Evolutionary conservation across 139 green algal species (phyloP).

Genomic region (Chlamydomonas applanata): DNA sequence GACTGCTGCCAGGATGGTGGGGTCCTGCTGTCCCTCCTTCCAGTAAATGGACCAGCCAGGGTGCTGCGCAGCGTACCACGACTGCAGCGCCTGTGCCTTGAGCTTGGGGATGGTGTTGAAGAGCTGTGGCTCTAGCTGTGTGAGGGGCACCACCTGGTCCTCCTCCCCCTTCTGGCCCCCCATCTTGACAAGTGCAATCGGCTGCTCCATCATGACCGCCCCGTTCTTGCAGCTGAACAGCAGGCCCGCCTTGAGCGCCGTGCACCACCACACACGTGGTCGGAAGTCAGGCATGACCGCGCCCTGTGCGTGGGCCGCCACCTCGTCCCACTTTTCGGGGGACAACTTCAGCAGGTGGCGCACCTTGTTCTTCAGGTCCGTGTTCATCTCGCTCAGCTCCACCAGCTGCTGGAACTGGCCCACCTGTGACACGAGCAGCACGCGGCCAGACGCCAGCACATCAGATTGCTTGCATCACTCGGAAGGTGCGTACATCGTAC

Average conservation of each 20-base stretch:
- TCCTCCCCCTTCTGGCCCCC: conserved; percentile 1
- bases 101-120: conserved; percentile 49
- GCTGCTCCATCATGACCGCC: conserved; percentile 47
- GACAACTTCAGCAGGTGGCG: conserved; percentile 63
- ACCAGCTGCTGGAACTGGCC: conserved; percentile 61
- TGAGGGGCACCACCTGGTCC: conserved; percentile 22
- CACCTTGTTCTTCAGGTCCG: conserved; percentile 71
- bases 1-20: not conserved
- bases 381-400: conserved; percentile 61
- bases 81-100: conserved; percentile 47
- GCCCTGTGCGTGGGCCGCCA: conserved; percentile 42
- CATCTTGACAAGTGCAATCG: conserved; percentile 33
- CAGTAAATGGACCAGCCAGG: conserved; percentile 56
- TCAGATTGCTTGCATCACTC: too few species aligned
- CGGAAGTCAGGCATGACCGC: conserved; percentile 61
- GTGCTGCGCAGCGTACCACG: conserved; percentile 51
- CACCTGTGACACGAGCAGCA: conserved; percentile 39
- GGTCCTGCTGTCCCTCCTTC: conserved; percentile 27
- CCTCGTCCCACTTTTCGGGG: conserved; percentile 66
- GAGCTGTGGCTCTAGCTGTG: conserved; percentile 25
- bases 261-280: conserved; percentile 53
- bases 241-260: conserved; percentile 33
- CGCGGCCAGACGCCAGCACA: conserved; percentile 23
- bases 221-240: conserved; percentile 60
- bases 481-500: too few species aligned